Percentiles rank a stretch among this genome's conserved stretches.
Conservation (phyloP, 2,329 filamentous ascomycete species). For the Cladosporium sp. region DNA sequence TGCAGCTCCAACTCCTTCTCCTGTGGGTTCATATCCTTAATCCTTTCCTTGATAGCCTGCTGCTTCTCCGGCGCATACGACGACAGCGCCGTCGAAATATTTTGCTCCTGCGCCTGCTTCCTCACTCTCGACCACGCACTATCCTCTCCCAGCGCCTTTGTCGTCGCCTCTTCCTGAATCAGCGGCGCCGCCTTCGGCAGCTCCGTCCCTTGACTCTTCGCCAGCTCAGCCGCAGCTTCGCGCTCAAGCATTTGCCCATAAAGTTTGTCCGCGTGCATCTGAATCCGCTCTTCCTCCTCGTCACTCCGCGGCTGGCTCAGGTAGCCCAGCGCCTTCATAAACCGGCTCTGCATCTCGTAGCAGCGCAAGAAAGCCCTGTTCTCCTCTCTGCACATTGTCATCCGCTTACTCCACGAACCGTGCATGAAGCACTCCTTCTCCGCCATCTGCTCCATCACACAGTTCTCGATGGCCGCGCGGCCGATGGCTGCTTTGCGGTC, state of each 20-base stretch:
- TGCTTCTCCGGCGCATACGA: conserved; percentile 51
- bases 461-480: conserved; percentile 85
- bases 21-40: conserved; percentile 35
- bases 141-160: conserved; percentile 27
- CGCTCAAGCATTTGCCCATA: conserved; percentile 84
- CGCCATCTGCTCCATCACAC: conserved; percentile 77
- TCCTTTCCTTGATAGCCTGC: conserved; percentile 50
- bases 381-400: conserved; percentile 78
- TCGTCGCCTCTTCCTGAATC: conserved; percentile 34
- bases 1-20: conserved; percentile 61
- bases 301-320: conserved; percentile 62
- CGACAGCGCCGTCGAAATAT: conserved; percentile 41
- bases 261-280: conserved; percentile 90
- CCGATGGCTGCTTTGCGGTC: conserved; percentile 74
- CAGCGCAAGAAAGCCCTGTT: conserved; percentile 77
- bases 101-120: conserved; percentile 22
- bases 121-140: conserved; percentile 28
- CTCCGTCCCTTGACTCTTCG: conserved; percentile 53
- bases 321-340: conserved; percentile 87
- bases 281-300: conserved; percentile 75
- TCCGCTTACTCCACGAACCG: conserved; percentile 62
- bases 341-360: conserved; percentile 85
- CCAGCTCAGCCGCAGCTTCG: conserved; percentile 69
- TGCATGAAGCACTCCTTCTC: conserved; percentile 77
- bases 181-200: conserved; percentile 58